Percentiles rank a stretch among this genome's conserved stretches.
phyloP scores from a whole-genome alignment of 2,329 filamentous ascomycete genomes.

The Calonectria honghensis region DNA sequence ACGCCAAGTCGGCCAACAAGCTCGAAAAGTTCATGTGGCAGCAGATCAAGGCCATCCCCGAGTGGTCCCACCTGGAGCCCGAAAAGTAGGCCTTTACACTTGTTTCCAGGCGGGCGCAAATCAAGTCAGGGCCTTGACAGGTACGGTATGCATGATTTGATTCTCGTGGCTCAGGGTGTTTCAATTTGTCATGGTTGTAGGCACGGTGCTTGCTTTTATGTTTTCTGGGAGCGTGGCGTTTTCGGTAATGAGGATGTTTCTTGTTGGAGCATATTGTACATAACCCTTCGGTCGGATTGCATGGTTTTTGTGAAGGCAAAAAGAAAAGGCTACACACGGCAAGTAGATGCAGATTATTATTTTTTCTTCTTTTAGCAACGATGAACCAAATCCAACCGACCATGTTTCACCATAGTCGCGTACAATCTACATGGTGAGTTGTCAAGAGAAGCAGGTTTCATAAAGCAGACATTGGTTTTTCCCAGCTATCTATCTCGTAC shows the following conservation, averaged over 20 bases:
- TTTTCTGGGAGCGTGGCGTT: constrained; percentile 50
- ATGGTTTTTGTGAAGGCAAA: not conserved
- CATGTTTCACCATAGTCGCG: constrained; percentile 8
- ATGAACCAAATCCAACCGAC: not conserved
- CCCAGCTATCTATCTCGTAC: constrained; percentile 35
- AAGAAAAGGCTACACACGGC: not conserved
- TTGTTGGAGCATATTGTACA: constrained; percentile 20
- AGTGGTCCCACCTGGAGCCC: constrained; percentile 84
- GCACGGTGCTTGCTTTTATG: constrained; percentile 10
- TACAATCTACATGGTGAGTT: not conserved
- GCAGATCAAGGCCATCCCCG: constrained; percentile 92
- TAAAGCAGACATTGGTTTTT: constrained; percentile 24
- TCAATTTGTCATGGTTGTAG: constrained; percentile 18
- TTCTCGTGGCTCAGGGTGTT: constrained; percentile 12
- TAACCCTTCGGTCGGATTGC: not conserved
- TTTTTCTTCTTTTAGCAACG: not conserved
- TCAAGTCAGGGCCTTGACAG: constrained; percentile 21
- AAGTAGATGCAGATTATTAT: not conserved
- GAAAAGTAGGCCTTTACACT: constrained; percentile 61
- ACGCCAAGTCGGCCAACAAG: constrained; percentile 95
- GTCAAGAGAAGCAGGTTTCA: constrained; percentile 13
- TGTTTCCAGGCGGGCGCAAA: constrained; percentile 41
- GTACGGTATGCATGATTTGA: constrained; percentile 11
- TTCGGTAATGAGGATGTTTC: constrained; percentile 27
- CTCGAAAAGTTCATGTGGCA: constrained; percentile 97